A percentile compares a stretch with the other conserved stretches of the same genome.
Conservation (phyloP, 2,329 filamentous ascomycete genomes). For the Myriangium duriaei region DNA sequence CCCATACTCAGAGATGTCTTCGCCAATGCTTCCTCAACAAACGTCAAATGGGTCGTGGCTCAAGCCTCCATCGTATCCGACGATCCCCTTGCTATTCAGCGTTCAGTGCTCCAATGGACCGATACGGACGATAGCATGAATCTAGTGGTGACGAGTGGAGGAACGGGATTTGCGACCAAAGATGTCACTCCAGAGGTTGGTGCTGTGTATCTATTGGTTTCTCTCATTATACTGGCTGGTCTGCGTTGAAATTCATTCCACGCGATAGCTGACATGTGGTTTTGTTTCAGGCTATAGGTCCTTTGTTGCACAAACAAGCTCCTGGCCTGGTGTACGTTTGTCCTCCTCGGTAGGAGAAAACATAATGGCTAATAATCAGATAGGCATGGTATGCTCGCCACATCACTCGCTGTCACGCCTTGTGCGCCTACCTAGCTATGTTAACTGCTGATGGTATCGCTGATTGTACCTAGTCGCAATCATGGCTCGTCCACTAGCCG, state of each 20-base stretch:
- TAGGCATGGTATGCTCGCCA: conserved; percentile 80
- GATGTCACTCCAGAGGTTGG: conserved; percentile 80
- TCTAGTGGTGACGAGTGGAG: conserved; percentile 77
- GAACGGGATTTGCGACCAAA: conserved; percentile 77
- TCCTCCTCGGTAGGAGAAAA: neutral
- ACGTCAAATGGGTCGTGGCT: conserved; percentile 59
- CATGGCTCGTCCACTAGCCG: conserved; percentile 90
- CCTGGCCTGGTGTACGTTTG: conserved; percentile 64
- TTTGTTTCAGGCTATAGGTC: conserved; percentile 55
- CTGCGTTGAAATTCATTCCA: conserved; percentile 8
- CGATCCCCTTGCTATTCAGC: conserved; percentile 60
- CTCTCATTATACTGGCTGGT: neutral
- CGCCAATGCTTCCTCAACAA: conserved; percentile 20
- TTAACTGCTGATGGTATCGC: conserved; percentile 3
- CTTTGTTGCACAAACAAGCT: conserved; percentile 72
- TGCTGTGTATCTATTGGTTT: conserved; percentile 5
- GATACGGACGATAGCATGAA: conserved; percentile 55
- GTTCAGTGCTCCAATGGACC: conserved; percentile 57
- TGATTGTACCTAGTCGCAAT: conserved; percentile 57
- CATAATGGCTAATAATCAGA: neutral
- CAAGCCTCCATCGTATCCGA: conserved; percentile 70
- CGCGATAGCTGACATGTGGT: neutral
- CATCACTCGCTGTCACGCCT: conserved; percentile 74
- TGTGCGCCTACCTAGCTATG: conserved; percentile 54
- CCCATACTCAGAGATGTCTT: conserved; percentile 58